Evolutionary conservation across 768 basidiomycete genomes (phyloP).

Genomic region (Amanita fuliginea): DNA sequence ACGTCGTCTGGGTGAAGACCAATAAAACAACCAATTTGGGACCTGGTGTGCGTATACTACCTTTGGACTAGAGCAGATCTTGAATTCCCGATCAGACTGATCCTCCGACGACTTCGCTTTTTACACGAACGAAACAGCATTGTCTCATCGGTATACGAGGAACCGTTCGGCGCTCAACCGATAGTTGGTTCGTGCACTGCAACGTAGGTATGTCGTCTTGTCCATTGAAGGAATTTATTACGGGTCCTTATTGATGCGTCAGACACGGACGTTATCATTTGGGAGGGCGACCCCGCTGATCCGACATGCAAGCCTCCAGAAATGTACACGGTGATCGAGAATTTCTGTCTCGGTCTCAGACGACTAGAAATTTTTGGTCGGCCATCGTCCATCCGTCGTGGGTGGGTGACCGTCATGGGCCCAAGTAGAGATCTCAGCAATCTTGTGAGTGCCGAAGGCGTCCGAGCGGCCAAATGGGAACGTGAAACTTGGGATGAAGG

Average conservation of each 20-base stretch:
- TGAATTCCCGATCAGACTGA: slow-evolving; percentile 45
- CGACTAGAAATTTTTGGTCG: slow-evolving; percentile 86
- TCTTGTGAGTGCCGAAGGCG: slow-evolving; percentile 24
- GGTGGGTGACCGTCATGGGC: slow-evolving; percentile 84
- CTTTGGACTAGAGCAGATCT: neutral
- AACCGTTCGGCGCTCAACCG: slow-evolving; percentile 88
- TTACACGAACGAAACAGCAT: slow-evolving; percentile 90
- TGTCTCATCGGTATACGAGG: slow-evolving; percentile 97
- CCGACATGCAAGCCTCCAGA: slow-evolving; percentile 88
- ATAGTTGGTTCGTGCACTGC: slow-evolving; percentile 96
- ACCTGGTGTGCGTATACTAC: slow-evolving; percentile 48
- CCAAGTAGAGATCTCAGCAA: slow-evolving; percentile 46
- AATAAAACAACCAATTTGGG: slow-evolving; percentile 64
- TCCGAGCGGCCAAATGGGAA: slow-evolving; percentile 41
- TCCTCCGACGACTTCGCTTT: slow-evolving; percentile 73
- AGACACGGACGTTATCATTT: slow-evolving; percentile 96
- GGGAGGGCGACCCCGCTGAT: slow-evolving; percentile 86
- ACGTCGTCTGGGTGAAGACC: slow-evolving; percentile 98
- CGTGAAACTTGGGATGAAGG: slow-evolving; percentile 55
- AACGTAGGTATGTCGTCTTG: slow-evolving; percentile 70
- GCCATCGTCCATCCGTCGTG: slow-evolving; percentile 60
- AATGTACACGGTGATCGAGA: slow-evolving; percentile 92
- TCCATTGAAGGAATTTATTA: neutral
- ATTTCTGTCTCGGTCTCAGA: slow-evolving; percentile 90
- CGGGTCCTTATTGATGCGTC: neutral